Evolutionary conservation across 2,329 filamentous ascomycete species (phyloP).

Genomic region (Sporothrix pallida): DNA sequence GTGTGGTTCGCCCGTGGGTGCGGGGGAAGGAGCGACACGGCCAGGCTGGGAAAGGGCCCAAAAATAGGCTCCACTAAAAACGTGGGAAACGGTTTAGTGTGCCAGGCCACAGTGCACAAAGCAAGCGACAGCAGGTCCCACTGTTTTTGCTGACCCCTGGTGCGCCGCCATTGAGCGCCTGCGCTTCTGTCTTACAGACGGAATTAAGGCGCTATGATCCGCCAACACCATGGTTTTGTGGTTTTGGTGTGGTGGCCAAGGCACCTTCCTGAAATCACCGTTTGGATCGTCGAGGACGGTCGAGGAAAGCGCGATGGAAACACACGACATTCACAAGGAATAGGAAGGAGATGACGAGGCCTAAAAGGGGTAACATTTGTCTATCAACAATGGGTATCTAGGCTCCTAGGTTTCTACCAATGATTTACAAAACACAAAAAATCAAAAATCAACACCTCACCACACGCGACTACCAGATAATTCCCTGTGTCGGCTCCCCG

Average conservation of each 20-base stretch:
- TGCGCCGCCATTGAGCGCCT: constrained; percentile 10
- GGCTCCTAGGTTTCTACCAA: background rate
- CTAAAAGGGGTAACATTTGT: background rate
- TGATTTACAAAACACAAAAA: background rate
- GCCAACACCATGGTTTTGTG: background rate
- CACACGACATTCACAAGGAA: background rate
- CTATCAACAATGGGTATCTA: background rate
- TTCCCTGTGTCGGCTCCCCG: constrained; percentile 17
- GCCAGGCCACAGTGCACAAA: constrained; percentile 18
- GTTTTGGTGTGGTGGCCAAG: constrained; percentile 1
- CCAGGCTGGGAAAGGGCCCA: constrained; percentile 24
- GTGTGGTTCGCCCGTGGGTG: constrained; percentile 23
- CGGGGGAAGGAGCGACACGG: constrained; percentile 27
- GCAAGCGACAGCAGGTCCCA: constrained; percentile 2
- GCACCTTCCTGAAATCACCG: constrained; percentile 5
- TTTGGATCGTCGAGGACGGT: background rate
- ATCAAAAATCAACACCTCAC: background rate
- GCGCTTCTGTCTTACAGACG: background rate
- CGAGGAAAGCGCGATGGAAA: background rate
- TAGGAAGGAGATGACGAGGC: background rate
- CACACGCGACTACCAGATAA: constrained; percentile 19
- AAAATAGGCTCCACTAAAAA: constrained; percentile 29
- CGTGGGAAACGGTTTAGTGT: constrained; percentile 31
- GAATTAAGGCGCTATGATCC: constrained; percentile 15
- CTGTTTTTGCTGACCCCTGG: constrained; percentile 12